Conservation (phyloP, 345 rosid genomes). For the Ceriops tagal region DNA sequence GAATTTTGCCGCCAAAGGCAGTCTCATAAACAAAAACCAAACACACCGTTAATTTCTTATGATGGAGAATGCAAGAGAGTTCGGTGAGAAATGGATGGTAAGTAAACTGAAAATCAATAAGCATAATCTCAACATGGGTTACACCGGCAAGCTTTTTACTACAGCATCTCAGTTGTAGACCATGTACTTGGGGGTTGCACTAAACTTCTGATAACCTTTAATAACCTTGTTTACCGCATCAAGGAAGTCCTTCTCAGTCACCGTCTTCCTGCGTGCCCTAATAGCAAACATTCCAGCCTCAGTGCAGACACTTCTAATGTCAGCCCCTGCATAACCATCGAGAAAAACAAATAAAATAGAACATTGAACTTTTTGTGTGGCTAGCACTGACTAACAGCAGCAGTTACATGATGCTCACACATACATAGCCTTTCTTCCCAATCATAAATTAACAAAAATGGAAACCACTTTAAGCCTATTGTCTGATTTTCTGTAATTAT, state of each 20-base stretch:
- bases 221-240: conserved; percentile 98
- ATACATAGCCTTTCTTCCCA: too few species aligned
- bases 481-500: too few species aligned
- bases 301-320: conserved; percentile 91
- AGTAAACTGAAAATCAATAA: not conserved
- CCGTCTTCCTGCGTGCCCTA: conserved; percentile 85
- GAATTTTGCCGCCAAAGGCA: not conserved
- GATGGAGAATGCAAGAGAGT: not conserved
- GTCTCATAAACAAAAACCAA: not conserved
- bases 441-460: too few species aligned
- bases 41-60: not conserved
- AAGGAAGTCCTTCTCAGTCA: conserved; percentile 90
- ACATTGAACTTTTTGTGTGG: not conserved
- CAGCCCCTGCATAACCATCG: conserved; percentile 59
- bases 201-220: conserved; percentile 92
- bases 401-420: too few species aligned
- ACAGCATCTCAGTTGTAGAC: conserved; percentile 57
- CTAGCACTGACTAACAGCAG: not conserved
- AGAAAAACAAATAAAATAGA: conserved; percentile 4
- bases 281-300: conserved; percentile 97
- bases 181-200: conserved; percentile 95
- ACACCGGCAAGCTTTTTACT: not conserved
- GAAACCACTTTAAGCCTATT: not conserved
- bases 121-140: conserved; percentile 8
- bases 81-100: not conserved